Evolutionary conservation across 495 filamentous ascomycete species (phyloP), one percentile per base, ranked within the genome.

Genomic region (Baudoinia panamericana): DNA sequence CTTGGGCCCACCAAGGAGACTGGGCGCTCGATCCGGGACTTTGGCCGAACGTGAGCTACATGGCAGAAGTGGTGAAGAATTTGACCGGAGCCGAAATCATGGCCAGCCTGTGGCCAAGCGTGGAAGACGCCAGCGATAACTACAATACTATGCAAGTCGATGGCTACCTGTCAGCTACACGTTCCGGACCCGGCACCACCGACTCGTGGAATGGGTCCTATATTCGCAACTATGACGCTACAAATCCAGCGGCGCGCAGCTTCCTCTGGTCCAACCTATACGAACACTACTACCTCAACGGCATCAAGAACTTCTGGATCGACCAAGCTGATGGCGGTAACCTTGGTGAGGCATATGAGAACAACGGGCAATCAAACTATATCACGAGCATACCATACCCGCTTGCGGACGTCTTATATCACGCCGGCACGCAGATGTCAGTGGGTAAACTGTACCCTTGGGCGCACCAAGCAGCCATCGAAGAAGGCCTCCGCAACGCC

Each of bases 231-330:
- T 44, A 44, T 22, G 41, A 44, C 25, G 41, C 41, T 8, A 44
- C 41, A 11, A 44, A 44, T 26, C 41, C 41, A n/a, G 30, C 30
- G 9, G 41, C 41, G 9, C 41, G 41, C 17, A 32, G 22, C 12
- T 44, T 44, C 33, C 17, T 44, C 13, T 44, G 41, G 41, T 20
- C 26, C 17, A 18, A 44, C 1, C 23, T 44, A 23, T 23, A 27
- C 12, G 22, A 19, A 16, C 36, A 44, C 22, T 44, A 44, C 16
- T 44, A 37, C 15, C 8, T 25, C n/a, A 18, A 36, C 13, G 41
- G 41, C 19, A 44, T 44, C 33, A 21, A 38, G 15, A 44, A 44
- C 33, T 44, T 44, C 21, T 44, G 41, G 41, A 44, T 44, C 41
- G 41, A 44, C 41, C 41, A 44, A 37, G 41, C 41, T 12, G 41